Evolutionary conservation across 345 rosid genomes (phyloP), one percentile per base, ranked within the genome.

Genomic region (Eucalyptus cladocalyx): DNA sequence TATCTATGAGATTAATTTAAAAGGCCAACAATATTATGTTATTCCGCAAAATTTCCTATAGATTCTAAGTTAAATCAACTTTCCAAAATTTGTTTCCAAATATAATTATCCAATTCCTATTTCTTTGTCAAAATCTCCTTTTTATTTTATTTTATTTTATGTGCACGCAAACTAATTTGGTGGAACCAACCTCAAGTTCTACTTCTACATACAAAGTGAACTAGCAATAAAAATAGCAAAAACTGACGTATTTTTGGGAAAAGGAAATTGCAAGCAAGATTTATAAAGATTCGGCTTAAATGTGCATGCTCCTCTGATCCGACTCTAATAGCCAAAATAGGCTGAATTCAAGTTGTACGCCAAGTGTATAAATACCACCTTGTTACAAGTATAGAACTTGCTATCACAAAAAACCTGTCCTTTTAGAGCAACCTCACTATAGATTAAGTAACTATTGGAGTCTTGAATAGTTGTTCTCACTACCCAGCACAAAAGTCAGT

Each of bases 401-500:
- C 34, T 30, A 32, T 32, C 34, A 16, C 34, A 14, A 15, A 14
- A 32, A n/a, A 30, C 17, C 9, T 14, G 24, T 53, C 58, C 24
- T 53, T 53, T 53, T 19, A 53, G 58, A 53, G 9, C 58, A 53
- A 53, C 58, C 58, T 53, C 24, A 53, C 58, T 19, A 19, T 53
- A 53, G 58, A 53, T 53, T 53, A 53, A 53, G 58, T 53, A 53
- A 53, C 58, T 53, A 53, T 53, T 53, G 58, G 58, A 53, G 24
- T 53, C 24, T 53, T 7, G 23, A 53, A 53, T 53, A 53, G 58
- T 53, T 19, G 58, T 53, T 53, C 58, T 53, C 58, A 53, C 58
- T 53, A 7, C 58, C 24, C 0, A 7, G 24, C 1, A 53, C 58
- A 50, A 16, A 50, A 6, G 19, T 2, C 1, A 50, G 4, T 50